phyloP scores from a whole-genome alignment of 2,329 filamentous ascomycete genomes.

The Colletotrichum karsti region DNA sequence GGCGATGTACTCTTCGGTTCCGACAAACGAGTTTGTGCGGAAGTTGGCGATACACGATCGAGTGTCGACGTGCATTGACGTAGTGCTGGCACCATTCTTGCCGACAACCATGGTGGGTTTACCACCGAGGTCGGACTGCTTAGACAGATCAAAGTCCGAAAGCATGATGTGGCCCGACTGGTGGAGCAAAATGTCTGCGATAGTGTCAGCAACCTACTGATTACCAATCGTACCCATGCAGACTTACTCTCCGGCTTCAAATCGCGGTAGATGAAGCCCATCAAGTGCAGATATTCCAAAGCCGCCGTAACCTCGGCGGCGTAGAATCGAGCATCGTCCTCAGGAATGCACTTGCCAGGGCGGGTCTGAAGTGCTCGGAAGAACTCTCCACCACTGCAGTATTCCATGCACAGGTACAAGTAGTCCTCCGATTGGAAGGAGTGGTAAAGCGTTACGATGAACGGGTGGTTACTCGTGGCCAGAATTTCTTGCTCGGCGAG shows the following conservation, averaged over 20 bases:
- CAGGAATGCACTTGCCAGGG: constrained; percentile 95
- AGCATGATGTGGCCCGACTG: constrained; percentile 99
- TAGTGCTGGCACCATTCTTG: constrained; percentile 86
- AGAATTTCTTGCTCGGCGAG: constrained; percentile 97
- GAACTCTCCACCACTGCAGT: constrained; percentile 98
- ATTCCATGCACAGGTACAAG: constrained; percentile 99
- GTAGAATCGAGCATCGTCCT: constrained; percentile 97
- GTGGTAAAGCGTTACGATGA: constrained; percentile 98
- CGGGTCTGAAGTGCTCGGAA: constrained; percentile 96
- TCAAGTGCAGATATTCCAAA: constrained; percentile 94
- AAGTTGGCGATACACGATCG: constrained; percentile 99
- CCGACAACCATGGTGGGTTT: constrained; percentile 98
- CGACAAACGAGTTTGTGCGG: constrained; percentile 97
- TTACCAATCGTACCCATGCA: background rate
- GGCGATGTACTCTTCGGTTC: constrained; percentile 98
- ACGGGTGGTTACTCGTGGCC: constrained; percentile 97
- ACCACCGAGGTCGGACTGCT: constrained; percentile 95
- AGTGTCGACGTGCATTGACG: constrained; percentile 94
- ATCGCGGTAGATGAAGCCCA: constrained; percentile 99
- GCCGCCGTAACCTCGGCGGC: constrained; percentile 97
- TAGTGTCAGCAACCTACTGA: constrained; percentile 22
- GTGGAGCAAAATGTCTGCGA: constrained; percentile 89
- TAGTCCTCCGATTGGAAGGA: constrained; percentile 99
- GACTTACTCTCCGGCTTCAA: constrained; percentile 94
- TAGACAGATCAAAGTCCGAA: constrained; percentile 97